Base-by-base conservation (phyloP, 2,329 filamentous ascomycete genomes). In the Parastagonospora nodorum region DNA sequence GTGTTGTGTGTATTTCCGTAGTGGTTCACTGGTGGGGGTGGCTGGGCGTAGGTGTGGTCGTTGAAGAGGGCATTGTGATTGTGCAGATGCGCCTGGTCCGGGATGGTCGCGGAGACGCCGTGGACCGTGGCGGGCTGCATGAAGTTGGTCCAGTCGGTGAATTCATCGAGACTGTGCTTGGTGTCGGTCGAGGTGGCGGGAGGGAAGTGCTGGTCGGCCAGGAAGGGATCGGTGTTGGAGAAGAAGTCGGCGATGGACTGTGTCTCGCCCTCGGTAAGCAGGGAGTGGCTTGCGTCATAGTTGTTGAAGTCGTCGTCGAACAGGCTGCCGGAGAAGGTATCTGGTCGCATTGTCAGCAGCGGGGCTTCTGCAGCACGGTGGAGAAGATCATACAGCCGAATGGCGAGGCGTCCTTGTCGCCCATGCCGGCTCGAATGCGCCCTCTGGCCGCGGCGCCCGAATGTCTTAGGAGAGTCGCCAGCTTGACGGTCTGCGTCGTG, bases 181-280 rank as follows among this genome's bases (percentile, higher is more conserved):
- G 57, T 37, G 42, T 67, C 66, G 14, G 55, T 24, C 19, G 7
- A 14, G 51, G 27, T 6, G 61, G 33, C 5, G 55, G 31, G 8
- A 60, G 63, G 31, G 50, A n/a, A 1, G 19, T 49, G 42, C 4
- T 55, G 6, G 29, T 66, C 63, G 43, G 57, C 19, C 11, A 58
- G 55, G 52, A 68, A 68, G 42, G 64, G 64, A 45, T 67, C 58
- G 16, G 67, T 68, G 27, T 63, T 63, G 42, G 54, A 55, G 61
- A 73, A 73, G 58, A 73, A 73, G 55, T 71, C 57, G 37, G 53
- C 53, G 29, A 73, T 61, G 5, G 55, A 58, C 50, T 69, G 66
- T 45, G 52, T 60, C 46, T 73, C 69, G 47, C 54, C 57, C 42
- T 71, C 67, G 44, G 51, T 70, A 39, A 73, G 66, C 32, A 73